A percentile compares a stretch with the other conserved stretches of the same genome.
Evolutionary conservation across 768 basidiomycete species (phyloP).

Genomic region (Termitomyces sp.): DNA sequence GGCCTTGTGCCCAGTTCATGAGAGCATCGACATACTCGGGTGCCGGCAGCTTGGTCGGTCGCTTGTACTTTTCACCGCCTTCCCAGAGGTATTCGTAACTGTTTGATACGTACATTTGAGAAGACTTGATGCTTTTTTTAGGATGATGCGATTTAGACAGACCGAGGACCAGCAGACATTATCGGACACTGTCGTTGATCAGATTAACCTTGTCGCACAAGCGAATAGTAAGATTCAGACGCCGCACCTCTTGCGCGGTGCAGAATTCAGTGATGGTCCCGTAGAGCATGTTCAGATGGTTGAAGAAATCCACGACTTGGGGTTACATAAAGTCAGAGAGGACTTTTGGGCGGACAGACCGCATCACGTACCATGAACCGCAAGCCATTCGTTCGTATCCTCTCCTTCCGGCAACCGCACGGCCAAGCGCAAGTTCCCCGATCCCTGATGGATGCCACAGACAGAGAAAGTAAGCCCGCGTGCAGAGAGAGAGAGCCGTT

Average conservation of each 20-base stretch:
- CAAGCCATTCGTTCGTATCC: conserved; percentile 98
- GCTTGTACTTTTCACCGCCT: conserved; percentile 81
- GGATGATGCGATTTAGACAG: conserved; percentile 18
- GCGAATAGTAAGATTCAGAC: background rate
- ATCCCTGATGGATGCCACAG: conserved; percentile 59
- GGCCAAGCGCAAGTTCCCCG: conserved; percentile 88
- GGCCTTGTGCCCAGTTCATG: conserved; percentile 96
- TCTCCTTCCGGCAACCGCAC: conserved; percentile 96
- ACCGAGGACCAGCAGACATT: conserved; percentile 95
- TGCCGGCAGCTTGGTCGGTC: conserved; percentile 89
- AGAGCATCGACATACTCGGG: conserved; percentile 96
- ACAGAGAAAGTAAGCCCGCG: background rate
- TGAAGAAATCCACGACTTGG: conserved; percentile 97
- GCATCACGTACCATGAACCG: conserved; percentile 77
- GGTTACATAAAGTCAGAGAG: too few species aligned
- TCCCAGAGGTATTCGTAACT: conserved; percentile 97
- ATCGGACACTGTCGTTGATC: conserved; percentile 72
- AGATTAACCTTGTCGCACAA: background rate
- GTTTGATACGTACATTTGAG: conserved; percentile 1
- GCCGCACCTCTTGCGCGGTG: conserved; percentile 79
- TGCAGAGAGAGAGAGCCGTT: background rate
- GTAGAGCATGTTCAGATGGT: conserved; percentile 98
- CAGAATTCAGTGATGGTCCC: conserved; percentile 99
- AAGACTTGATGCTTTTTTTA: background rate
- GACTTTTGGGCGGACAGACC: too few species aligned